These are phyloP conservation scores for Forsythia suspensa DNA, from an alignment of 257 asterid genomes.

Conservation along the genomic window DNA sequence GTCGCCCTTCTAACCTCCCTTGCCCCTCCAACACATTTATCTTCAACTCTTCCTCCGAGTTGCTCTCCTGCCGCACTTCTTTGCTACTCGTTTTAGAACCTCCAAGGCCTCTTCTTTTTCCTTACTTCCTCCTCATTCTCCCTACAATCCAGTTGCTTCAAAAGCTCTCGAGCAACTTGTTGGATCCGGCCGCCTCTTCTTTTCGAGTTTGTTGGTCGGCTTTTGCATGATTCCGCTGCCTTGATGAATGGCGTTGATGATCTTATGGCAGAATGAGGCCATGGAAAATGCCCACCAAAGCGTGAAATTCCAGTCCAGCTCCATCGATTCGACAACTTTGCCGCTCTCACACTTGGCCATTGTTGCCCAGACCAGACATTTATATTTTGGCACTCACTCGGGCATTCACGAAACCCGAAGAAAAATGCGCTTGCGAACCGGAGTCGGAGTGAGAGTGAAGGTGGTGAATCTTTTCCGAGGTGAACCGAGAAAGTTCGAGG, in stretches of 20 bases:
- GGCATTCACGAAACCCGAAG: neutral
- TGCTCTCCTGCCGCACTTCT: constrained; percentile 26
- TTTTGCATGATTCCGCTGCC: constrained; percentile 41
- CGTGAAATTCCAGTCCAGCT: constrained; percentile 59
- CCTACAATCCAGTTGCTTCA: constrained; percentile 64
- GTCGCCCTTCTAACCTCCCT: constrained; percentile 67
- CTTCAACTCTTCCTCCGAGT: constrained; percentile 9
- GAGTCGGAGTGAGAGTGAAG: constrained; percentile 59
- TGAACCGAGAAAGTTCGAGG: constrained; percentile 38
- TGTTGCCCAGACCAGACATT: constrained; percentile 27
- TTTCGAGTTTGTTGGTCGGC: constrained; percentile 28
- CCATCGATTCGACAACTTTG: constrained; percentile 51
- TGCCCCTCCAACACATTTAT: constrained; percentile 51
- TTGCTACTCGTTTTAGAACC: constrained; percentile 54
- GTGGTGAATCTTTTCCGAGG: constrained; percentile 35
- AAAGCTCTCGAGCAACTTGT: constrained; percentile 64
- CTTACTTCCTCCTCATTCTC: constrained; percentile 56
- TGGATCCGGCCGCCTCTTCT: constrained; percentile 44
- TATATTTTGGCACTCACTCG: neutral
- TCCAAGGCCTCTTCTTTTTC: constrained; percentile 59
- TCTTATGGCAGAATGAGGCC: constrained; percentile 14
- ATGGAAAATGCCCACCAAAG: constrained; percentile 39
- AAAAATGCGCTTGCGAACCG: constrained; percentile 40
- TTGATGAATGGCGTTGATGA: constrained; percentile 71
- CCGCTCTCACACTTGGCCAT: constrained; percentile 49